phyloP scores from a whole-genome alignment of 768 basidiomycete genomes.

The Leccinum olivaceopallidum region DNA sequence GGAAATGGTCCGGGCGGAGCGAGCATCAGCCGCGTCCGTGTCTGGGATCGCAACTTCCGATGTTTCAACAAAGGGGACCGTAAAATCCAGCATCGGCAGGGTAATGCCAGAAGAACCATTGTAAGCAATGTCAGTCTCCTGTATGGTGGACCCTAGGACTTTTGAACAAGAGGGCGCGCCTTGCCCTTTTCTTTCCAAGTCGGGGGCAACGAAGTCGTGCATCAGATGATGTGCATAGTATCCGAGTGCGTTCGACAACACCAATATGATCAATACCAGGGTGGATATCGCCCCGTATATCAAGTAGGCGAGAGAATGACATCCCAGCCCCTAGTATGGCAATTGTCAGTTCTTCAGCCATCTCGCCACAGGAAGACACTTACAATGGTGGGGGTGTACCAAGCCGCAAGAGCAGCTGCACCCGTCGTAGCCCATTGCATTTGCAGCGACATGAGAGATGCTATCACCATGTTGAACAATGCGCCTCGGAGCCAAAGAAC shows the following conservation, averaged over 20 bases:
- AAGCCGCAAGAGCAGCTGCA: slow-evolving; percentile 29
- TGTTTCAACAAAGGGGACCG: no score
- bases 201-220: no score
- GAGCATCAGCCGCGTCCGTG: no score
- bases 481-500: slow-evolving; percentile 25
- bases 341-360: neutral
- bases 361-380: neutral
- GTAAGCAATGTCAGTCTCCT: no score
- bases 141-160: no score
- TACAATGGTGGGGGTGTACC: slow-evolving; percentile 33
- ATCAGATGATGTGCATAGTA: slow-evolving; percentile 18
- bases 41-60: no score
- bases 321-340: slow-evolving; percentile 31
- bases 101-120: no score
- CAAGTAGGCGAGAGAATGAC: slow-evolving; percentile 34
- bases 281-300: slow-evolving; percentile 34
- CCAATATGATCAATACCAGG: slow-evolving; percentile 30
- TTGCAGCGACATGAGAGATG: slow-evolving; percentile 29
- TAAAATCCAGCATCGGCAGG: no score
- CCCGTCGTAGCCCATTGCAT: slow-evolving; percentile 37
- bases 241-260: slow-evolving; percentile 29
- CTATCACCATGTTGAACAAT: slow-evolving; percentile 27
- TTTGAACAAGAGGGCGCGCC: neutral
- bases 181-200: no score
- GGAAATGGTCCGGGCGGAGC: neutral